phyloP scores from a whole-genome alignment of 306 rosid species.

The Delonix regia region DNA sequence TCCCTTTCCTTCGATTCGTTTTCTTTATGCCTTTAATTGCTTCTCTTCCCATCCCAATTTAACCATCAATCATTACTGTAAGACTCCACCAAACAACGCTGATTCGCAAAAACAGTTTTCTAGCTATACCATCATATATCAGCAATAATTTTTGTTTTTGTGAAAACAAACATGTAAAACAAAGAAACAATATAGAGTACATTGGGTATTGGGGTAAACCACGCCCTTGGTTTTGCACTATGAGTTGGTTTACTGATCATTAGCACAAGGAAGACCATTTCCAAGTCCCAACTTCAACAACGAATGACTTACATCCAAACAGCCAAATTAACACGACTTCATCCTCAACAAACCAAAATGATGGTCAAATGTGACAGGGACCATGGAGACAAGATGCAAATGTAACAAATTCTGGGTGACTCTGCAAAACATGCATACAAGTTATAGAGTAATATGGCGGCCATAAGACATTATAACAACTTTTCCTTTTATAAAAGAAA shows the following conservation, averaged over 20 bases:
- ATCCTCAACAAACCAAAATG: conserved; percentile 21
- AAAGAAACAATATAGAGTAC: conserved; percentile 36
- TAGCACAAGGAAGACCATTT: not conserved
- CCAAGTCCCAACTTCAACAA: not conserved
- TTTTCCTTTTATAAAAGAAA: not conserved
- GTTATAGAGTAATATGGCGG: conserved; percentile 16
- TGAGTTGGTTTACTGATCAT: not conserved
- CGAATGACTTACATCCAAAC: not conserved
- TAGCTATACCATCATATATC: conserved; percentile 27
- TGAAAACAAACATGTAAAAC: not conserved
- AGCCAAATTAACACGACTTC: conserved; percentile 32
- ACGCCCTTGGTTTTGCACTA: conserved; percentile 25
- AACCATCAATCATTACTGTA: not conserved
- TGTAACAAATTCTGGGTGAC: conserved; percentile 24
- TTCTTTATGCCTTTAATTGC: not conserved
- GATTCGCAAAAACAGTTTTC: conserved; percentile 8
- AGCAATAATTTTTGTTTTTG: conserved; percentile 10
- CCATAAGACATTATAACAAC: not conserved
- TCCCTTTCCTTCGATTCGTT: not conserved
- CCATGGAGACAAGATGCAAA: conserved; percentile 31
- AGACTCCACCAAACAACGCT: not conserved
- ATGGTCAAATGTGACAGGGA: conserved; percentile 15
- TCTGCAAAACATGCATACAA: conserved; percentile 33
- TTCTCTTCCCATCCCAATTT: not conserved
- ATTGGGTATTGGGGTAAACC: conserved; percentile 27